Base-by-base conservation (phyloP, 2,329 filamentous ascomycete genomes). In the Onygenales sp. region DNA sequence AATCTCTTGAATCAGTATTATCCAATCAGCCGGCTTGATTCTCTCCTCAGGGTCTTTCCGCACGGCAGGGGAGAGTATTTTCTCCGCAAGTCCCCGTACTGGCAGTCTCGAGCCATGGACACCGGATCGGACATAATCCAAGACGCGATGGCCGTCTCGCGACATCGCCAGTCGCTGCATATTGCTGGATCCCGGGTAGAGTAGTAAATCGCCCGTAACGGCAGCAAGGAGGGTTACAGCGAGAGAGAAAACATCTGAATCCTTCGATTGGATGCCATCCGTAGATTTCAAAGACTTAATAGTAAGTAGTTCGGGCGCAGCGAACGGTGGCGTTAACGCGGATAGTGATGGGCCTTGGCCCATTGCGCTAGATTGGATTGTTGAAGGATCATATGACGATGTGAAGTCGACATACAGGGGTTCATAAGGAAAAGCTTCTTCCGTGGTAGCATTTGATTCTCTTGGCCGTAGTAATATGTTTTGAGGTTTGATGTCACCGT, bases 401-500 rank as follows among this genome's bases (percentile, higher is more conserved):
- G 73, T 75, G 50, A 76, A 75, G 57, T 76, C 73, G 2, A 68
- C 67, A 14, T 70, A 70, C 0, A 76, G 59, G n/a, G 71, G 70
- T 11, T 72, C 65, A 51, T 64, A 74, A 0, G 65, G 62, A 37
- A 74, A 70, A 9, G 47, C 52, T 3, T 55, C 54, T 4, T 57
- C 55, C 6, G 45, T 31, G 32, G 50, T 42, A 2, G 55, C 51
- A 37, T 53, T 13, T 4, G 13, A 5, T 14, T 40, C 21, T 4
- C 61, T 55, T 21, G 61, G 58, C 3, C 62, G 63, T 27, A 77
- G 62, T 0, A 76, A 63, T 32, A 76, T 63, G 42, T 76, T 77
- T 45, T 70, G 67, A 4, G 72, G 73, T 55, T 77, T 77, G 60
- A 77, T 70, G 60, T 76, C 74, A 1, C 72, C 74, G 57, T 77